Evolutionary conservation across 768 basidiomycete species (phyloP), one percentile per base, ranked within the genome.

Genomic region (Leccinellum luteum): DNA sequence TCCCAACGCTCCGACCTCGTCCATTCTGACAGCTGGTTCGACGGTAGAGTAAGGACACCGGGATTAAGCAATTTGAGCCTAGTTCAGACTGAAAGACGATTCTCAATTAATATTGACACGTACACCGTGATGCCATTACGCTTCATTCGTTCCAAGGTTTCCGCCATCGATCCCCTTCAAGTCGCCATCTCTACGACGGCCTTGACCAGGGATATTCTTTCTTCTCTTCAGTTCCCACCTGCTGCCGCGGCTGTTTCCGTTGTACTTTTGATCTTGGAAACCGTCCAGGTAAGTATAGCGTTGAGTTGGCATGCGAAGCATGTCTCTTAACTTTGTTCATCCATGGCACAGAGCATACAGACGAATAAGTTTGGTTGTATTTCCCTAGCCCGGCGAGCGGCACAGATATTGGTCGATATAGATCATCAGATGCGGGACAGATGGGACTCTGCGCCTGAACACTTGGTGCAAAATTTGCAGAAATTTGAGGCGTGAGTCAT

Each of bases 381-480:
- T 52, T 64, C 75, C 21, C 60, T 77, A 27, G 78, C 76, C 4
- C 66, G 73, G 34, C 72, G 79, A 9, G 78, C 79, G 23, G 71
- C 77, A 14, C 68, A 75, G 15, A 71, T 81, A 31, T 54, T 81
- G 28, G 59, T 76, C 25, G 75, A 80, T 49, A 75, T 81, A 31
- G 71, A 75, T 17, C 72, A 75, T 48, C 77, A 79, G 32, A 81
- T 82, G 78, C 67, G 65, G 9, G 79, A 74, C 32, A 67, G 74
- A 48, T 78, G 76, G 75, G 73, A 78, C n/a, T 65, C 69, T 35
- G 78, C 79, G 1, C 78, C 81, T 0, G 66, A 69, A 23, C 63
- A 71, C 5, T 63, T 81, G 17, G 52, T 78, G 9, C 74, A 69
- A 51, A 80, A 78, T 51, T 49, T 81, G 28, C 63, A 67, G 27